phyloP scores from a whole-genome alignment of 306 rosid genomes.

The Cucumis cinereus region DNA sequence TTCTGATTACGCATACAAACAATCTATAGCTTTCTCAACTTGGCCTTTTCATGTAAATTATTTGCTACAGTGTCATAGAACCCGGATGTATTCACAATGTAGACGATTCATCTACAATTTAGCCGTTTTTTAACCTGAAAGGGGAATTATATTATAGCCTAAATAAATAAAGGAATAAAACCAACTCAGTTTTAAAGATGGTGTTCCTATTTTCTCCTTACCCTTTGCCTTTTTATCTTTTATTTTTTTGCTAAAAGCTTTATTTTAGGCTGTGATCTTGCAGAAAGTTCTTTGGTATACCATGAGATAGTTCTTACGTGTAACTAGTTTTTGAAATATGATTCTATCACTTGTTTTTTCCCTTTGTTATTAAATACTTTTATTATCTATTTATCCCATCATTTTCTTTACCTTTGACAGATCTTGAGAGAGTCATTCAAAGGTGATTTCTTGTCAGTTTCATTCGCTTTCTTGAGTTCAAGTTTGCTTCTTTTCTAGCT shows the following conservation, averaged over 20 bases:
- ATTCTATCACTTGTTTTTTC: neutral
- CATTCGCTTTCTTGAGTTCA: slow-evolving; percentile 17
- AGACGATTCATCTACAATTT: neutral
- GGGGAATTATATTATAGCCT: neutral
- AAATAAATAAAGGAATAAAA: neutral
- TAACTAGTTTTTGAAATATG: neutral
- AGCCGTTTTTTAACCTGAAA: neutral
- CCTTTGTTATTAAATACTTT: neutral
- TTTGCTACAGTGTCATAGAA: neutral
- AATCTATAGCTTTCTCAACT: neutral
- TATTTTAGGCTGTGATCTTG: neutral
- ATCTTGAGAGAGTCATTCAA: slow-evolving; percentile 65
- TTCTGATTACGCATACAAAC: neutral
- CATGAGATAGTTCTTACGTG: neutral
- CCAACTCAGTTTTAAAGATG: neutral
- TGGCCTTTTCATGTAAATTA: neutral
- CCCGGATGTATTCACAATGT: neutral
- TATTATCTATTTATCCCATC: neutral
- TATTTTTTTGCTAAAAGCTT: neutral
- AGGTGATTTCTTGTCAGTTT: slow-evolving; percentile 38
- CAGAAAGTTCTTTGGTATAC: neutral
- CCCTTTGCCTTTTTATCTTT: neutral
- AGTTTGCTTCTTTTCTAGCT: slow-evolving; percentile 15
- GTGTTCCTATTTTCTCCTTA: neutral
- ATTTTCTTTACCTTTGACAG: slow-evolving; percentile 34